Base-by-base conservation (phyloP, 306 rosid species). In the Mimosa pudica region DNA sequence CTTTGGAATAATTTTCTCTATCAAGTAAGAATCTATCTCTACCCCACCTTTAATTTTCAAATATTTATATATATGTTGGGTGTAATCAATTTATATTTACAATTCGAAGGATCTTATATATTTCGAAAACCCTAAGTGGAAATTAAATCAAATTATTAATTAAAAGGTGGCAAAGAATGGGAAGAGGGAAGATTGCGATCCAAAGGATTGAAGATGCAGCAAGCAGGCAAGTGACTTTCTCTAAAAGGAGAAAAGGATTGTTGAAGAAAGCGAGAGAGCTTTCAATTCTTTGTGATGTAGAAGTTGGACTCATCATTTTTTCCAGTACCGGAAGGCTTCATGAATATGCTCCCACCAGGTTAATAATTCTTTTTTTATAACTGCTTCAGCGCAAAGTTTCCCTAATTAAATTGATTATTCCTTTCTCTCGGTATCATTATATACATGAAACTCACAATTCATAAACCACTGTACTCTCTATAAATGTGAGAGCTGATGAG, bases 161-260 rank as follows among this genome's bases (percentile, higher is more conserved):
- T 4, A 14, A 17, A 16, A 66, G 47, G 13, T 20, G 35, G 11
- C 1, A 42, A 41, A 20, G 55, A 8, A 90, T 93, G 98, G 97
- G 98, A 73, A 87, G 97, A 84, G 98, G 98, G 71, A 93, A 93
- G 91, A 91, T 93, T 74, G 92, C 79, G 86, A 93, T 93, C n/a
- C 85, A 77, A 80, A 87, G 92, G 89, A 91, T 93, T 66, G 98
- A 89, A 51, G 87, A 91, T 38, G 78, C 82, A 2, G 89, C 97
- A 0, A 89, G 85, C 85, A 88, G 98, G 80, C 97, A 91, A 88
- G 98, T 93, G 77, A 93, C 98, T 80, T 93, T 93, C 85, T 91
- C 98, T 2, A 93, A 93, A 87, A 89, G 98, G 75, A 86, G 98
- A 77, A 91, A 93, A 83, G 97, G 98, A 16, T 83, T 93, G 87